Evolutionary conservation across 2,329 filamentous ascomycete genomes (phyloP), one percentile per base, ranked within the genome.

Genomic region (Penicillium decumbens): DNA sequence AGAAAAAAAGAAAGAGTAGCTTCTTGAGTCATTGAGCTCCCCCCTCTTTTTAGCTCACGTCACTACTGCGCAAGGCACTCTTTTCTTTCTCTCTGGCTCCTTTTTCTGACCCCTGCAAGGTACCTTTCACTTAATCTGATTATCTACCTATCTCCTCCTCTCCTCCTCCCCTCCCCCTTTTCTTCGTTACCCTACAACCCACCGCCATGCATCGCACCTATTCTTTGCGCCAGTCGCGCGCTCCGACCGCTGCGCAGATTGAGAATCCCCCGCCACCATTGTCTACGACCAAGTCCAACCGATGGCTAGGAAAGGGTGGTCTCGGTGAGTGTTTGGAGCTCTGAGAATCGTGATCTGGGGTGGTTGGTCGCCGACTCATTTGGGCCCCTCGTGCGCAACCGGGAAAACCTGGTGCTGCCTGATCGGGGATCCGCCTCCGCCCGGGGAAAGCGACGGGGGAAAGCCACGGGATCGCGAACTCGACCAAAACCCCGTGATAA

Each of bases 221-320:
- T 74, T 95, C 90, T 65, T 95, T 96, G 93, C 91, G 93, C 85
- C 88, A 95, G 76, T 87, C 88, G 74, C 86, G 93, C 80, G 89
- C 89, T 74, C 93, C 93, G 42, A 98, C 93, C 60, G 93, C 93
- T 67, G 95, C 90, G 67, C 84, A 89, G 70, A 79, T 88, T 55
- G 80, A 97, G 83, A 97, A 90, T 74, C 93, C 93, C 43, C 93
- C 91, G 54, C 93, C 93, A 56, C 92, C 93, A 54, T 75, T 89
- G 18, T 96, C 92, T 24, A 86, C 86, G 61, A 98, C 93, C 59
- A 98, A 98, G 78, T 82, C 85, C 47, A 87, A 87, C 56, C 87
- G 92, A 60, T 80, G 97, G 68, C 96, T 97, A 66, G 90, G 91
- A 64, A 88, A 83, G 71, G 80, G 82, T 65, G 90, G 88, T 65